Base-by-base conservation (phyloP, 768 basidiomycete genomes). In the Naganishia vishniacii region DNA sequence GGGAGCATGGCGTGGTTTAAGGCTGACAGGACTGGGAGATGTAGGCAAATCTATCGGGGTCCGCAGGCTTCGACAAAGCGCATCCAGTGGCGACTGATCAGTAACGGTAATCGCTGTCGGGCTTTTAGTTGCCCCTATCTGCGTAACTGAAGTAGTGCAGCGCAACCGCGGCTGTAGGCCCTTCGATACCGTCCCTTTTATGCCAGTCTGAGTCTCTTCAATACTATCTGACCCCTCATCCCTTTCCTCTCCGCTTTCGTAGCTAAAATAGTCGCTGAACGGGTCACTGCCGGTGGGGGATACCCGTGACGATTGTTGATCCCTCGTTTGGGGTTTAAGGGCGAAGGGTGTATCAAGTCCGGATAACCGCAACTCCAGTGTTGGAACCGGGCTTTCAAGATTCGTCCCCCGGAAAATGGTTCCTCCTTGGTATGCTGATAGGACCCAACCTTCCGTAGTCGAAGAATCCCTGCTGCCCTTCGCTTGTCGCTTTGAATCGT, bases 241-340 rank as follows among this genome's bases (percentile, higher is more conserved):
- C 18, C 49, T 18, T 20, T 8, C 16, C n/a, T 40, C 53, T 23
- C 23, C 37, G 53, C 53, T 56, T 29, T 56, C 53, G 37, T 56
- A 56, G 37, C 53, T 56, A 2, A 56, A 15, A 40, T 56, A 56
- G 13, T 56, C 53, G 53, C 53, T 56, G 53, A 56, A 56, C 16
- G 53, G 53, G 15, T 41, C 53, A 40, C 53, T 56, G 13, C 40
- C 53, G 4, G 53, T 25, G 3, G 34, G 34, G 12, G 53, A 40
- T 4, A 56, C n/a, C 3, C 34, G 53, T n/a, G 25, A 13, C 26
- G 23, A 12, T 26, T 41, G 23, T 7, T 11, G 12, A 20, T 56
- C 3, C 34, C 13, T 6, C 13, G 7, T 37, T 37, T 15, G 11
- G 5, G 42, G 11, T 16, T 41, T 41, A 9, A 20, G 34, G 5